A percentile compares a stretch with the other conserved stretches of the same genome.
These are phyloP conservation scores for Chimonanthus praecox DNA, from an alignment of 164 flowering plant genomes.

Conservation along the genomic window DNA sequence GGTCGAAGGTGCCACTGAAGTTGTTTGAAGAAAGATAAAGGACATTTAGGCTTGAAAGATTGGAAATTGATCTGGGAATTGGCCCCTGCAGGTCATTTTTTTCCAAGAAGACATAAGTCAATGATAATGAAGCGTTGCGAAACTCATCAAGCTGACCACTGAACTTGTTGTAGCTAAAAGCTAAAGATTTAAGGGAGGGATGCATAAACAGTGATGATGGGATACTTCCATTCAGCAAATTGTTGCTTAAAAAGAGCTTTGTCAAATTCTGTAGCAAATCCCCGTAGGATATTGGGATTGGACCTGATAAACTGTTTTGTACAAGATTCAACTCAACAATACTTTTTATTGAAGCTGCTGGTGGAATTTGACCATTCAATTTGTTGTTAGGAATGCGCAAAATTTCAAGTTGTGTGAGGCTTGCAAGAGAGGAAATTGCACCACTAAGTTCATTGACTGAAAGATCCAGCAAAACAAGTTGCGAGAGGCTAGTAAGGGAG, in stretches of 20 bases:
- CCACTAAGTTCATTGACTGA: conserved; percentile 13
- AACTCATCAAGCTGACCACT: conserved; percentile 19
- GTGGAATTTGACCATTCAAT: conserved; percentile 35
- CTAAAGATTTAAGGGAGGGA: conserved; percentile 20
- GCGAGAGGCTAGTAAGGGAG: conserved; percentile 15
- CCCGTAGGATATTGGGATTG: conserved; percentile 5
- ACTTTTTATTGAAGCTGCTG: not conserved
- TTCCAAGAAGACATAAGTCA: conserved; percentile 8
- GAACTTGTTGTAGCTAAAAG: conserved; percentile 29
- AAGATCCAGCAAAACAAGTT: conserved; percentile 16
- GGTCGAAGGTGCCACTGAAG: conserved; percentile 19
- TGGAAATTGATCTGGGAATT: conserved; percentile 21
- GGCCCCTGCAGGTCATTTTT: conserved; percentile 28
- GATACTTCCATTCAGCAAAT: conserved; percentile 32
- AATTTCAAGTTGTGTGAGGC: conserved; percentile 23
- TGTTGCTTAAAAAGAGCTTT: conserved; percentile 21
- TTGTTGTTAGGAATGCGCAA: conserved; percentile 40
- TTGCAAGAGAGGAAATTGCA: conserved; percentile 18
- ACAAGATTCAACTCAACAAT: not conserved
- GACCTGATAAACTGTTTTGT: not conserved
- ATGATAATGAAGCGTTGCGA: conserved; percentile 8
- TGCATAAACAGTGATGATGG: conserved; percentile 31
- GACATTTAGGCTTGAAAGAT: conserved; percentile 10
- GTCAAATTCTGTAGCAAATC: conserved; percentile 19
- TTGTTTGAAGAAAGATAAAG: conserved; percentile 26